These are phyloP conservation scores for Citrus cavaleriei DNA, from an alignment of 345 rosid genomes.

Conservation along the genomic window DNA sequence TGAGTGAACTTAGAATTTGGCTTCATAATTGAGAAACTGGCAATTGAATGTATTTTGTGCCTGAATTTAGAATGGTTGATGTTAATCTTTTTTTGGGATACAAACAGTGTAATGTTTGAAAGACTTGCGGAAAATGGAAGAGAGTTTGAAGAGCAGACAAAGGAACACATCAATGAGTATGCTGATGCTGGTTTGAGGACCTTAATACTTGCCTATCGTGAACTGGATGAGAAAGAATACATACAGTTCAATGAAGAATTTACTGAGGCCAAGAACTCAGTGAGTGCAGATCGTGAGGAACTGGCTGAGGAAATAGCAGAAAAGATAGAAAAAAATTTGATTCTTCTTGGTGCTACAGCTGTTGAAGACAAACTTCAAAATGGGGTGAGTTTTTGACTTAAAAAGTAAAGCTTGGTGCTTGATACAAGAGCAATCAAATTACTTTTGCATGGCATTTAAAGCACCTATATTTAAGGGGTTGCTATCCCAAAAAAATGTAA, in stretches of 20 bases:
- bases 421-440: not conserved
- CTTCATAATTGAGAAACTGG: conserved; percentile 3
- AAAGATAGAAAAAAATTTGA: conserved; percentile 64
- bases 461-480: not conserved
- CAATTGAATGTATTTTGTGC: not conserved
- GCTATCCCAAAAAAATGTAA: not conserved
- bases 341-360: conserved; percentile 93
- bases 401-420: not conserved
- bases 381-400: conserved; percentile 57
- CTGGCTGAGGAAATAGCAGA: conserved; percentile 67
- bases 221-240: conserved; percentile 71
- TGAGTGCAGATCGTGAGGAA: conserved; percentile 65
- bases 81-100: not conserved
- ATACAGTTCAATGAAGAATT: conserved; percentile 57
- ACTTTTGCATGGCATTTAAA: not conserved
- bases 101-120: conserved; percentile 80
- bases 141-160: conserved; percentile 59
- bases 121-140: conserved; percentile 65
- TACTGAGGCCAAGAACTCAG: conserved; percentile 61
- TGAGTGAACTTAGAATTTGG: not conserved
- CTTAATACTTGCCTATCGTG: conserved; percentile 88
- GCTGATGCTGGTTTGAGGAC: conserved; percentile 97
- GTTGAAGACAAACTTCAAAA: conserved; percentile 96
- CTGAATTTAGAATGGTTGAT: conserved; percentile 5
- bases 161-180: conserved; percentile 64